These are phyloP conservation scores for Willaertia magna DNA, from an alignment of 208 protist genomes.

Conservation along the genomic window DNA sequence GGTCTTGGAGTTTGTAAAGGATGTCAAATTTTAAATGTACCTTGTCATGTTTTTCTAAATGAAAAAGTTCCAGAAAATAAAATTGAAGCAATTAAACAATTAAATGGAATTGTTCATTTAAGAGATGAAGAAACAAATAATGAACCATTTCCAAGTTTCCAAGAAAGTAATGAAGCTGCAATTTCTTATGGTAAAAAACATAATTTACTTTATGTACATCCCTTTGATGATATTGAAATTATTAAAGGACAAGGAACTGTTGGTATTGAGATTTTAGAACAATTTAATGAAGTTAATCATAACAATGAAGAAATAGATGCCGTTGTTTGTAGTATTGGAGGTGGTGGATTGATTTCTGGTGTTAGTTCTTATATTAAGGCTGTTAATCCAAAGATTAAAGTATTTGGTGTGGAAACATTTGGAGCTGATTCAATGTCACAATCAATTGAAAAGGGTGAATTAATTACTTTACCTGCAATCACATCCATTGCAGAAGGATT, in stretches of 20 bases:
- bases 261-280: neutral
- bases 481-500: too few species aligned
- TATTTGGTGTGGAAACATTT: neutral
- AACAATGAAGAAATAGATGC: neutral
- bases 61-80: neutral
- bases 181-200: too few species aligned
- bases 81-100: neutral
- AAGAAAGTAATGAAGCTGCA: neutral
- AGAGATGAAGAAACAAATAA: neutral
- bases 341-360: constrained; percentile 12
- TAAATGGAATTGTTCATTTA: neutral
- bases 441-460: neutral
- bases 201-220: neutral
- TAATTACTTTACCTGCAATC: too few species aligned
- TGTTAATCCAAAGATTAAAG: neutral
- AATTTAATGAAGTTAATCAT: neutral
- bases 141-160: neutral
- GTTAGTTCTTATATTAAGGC: constrained; percentile 9
- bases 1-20: neutral
- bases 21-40: neutral
- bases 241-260: neutral
- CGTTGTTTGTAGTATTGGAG: constrained; percentile 1
- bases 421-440: neutral
- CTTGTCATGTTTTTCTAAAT: neutral
- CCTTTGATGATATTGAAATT: neutral